Percentiles rank a stretch among this genome's conserved stretches.
phyloP scores from a whole-genome alignment of 2,329 filamentous ascomycete genomes.

The Pezizomycotina sp. region DNA sequence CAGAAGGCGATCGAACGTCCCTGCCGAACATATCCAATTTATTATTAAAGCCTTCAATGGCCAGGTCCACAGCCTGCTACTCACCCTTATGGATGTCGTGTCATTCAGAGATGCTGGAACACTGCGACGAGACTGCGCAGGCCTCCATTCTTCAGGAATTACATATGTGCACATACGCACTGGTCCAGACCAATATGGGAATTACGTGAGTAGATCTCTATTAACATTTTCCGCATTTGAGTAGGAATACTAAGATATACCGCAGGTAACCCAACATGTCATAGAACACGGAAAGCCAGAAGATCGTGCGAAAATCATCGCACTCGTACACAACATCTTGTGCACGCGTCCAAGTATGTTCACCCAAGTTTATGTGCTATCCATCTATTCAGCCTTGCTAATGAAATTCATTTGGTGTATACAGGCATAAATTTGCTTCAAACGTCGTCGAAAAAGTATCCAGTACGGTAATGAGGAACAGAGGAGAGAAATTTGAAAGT shows the following conservation, averaged over 20 bases:
- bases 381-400: background rate
- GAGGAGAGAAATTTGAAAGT: conserved; percentile 49
- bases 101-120: conserved; percentile 86
- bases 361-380: background rate
- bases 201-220: conserved; percentile 49
- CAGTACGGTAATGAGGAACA: conserved; percentile 52
- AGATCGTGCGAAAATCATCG: conserved; percentile 57
- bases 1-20: conserved; percentile 81
- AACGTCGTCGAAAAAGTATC: conserved; percentile 92
- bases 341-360: conserved; percentile 53
- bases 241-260: conserved; percentile 1
- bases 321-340: conserved; percentile 54
- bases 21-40: conserved; percentile 63
- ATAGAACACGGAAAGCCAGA: conserved; percentile 59
- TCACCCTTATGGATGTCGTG: conserved; percentile 76
- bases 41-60: conserved; percentile 66
- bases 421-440: conserved; percentile 72
- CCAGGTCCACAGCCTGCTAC: conserved; percentile 58
- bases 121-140: conserved; percentile 57
- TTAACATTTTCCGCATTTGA: background rate
- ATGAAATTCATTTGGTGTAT: too few relatives aligned
- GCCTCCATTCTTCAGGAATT: conserved; percentile 61
- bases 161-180: conserved; percentile 49
- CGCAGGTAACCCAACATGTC: conserved; percentile 54
- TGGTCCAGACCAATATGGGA: conserved; percentile 80